These are phyloP conservation scores for Pseudogymnoascus sp. DNA, from an alignment of 2,329 filamentous ascomycete genomes.

Conservation along the genomic window DNA sequence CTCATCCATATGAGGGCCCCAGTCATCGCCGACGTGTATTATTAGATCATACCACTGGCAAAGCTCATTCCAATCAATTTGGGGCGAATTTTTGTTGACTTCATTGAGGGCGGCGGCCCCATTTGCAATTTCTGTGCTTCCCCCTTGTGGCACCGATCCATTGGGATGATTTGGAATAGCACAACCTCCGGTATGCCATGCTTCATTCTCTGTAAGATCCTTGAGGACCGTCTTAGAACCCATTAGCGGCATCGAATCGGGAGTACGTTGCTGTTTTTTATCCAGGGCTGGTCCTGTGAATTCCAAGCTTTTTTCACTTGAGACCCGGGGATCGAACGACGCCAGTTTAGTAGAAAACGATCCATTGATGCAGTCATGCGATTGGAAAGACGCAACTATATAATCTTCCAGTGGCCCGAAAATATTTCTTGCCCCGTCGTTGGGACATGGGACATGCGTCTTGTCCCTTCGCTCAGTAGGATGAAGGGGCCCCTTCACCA, in stretches of 20 bases:
- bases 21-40: constrained; percentile 59
- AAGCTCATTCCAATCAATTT: constrained; percentile 67
- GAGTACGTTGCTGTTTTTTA: constrained; percentile 27
- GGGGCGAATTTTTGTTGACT: constrained; percentile 54
- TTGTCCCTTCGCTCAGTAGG: not conserved
- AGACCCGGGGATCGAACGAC: constrained; percentile 22
- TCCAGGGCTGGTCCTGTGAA: constrained; percentile 26
- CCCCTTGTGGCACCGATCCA: constrained; percentile 29
- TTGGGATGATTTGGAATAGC: constrained; percentile 32
- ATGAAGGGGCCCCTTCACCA: not conserved
- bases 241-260: constrained; percentile 46
- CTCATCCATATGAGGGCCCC: constrained; percentile 53
- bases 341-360: constrained; percentile 59
- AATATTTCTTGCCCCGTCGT: constrained; percentile 46
- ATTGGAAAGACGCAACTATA: constrained; percentile 59
- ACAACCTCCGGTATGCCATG: constrained; percentile 67
- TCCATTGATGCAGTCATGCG: constrained; percentile 64
- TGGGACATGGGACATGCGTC: not conserved
- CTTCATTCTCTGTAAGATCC: constrained; percentile 71
- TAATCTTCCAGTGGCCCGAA: constrained; percentile 77
- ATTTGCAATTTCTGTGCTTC: constrained; percentile 16
- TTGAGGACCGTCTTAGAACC: constrained; percentile 71
- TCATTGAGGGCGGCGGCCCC: constrained; percentile 21
- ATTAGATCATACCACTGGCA: constrained; percentile 68
- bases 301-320: constrained; percentile 23